phyloP scores from a whole-genome alignment of 768 basidiomycete species.

The Gloeophyllum trabeum region DNA sequence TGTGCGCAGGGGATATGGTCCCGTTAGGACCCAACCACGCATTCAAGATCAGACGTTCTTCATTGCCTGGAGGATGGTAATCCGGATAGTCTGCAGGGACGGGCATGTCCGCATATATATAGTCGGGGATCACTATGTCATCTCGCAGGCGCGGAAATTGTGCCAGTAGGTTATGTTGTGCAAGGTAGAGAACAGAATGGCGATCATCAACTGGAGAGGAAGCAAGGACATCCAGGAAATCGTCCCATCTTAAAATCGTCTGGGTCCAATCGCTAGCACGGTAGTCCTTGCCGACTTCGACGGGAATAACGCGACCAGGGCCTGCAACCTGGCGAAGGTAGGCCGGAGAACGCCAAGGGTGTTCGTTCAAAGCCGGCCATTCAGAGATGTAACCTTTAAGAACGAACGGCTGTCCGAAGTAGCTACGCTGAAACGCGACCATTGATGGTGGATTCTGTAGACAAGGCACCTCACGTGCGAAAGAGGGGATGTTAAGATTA shows the following conservation, averaged over 20 bases:
- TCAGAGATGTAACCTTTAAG: constrained; percentile 45
- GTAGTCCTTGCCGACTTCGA: constrained; percentile 85
- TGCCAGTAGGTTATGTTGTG: constrained; percentile 76
- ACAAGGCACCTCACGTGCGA: constrained; percentile 24
- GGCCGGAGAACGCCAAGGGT: constrained; percentile 54
- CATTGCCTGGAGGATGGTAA: constrained; percentile 57
- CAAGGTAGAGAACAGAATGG: constrained; percentile 72
- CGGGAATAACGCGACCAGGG: constrained; percentile 75
- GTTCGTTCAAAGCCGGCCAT: constrained; percentile 73
- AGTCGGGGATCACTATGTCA: constrained; percentile 83
- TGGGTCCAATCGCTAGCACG: constrained; percentile 75
- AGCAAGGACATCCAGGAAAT: constrained; percentile 45
- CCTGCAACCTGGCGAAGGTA: constrained; percentile 72
- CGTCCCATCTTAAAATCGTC: constrained; percentile 64
- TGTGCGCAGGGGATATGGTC: constrained; percentile 85
- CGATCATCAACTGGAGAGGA: constrained; percentile 13
- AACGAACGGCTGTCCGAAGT: constrained; percentile 56
- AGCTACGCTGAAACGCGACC: constrained; percentile 33
- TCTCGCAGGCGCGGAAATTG: constrained; percentile 73
- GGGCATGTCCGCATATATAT: constrained; percentile 59
- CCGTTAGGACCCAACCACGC: constrained; percentile 76
- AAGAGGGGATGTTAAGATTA: constrained; percentile 9
- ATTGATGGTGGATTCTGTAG: constrained; percentile 45
- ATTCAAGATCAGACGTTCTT: constrained; percentile 58
- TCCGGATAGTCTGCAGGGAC: constrained; percentile 28